Conservation (phyloP, 2,329 filamentous ascomycete genomes). For the Alternaria solani region DNA sequence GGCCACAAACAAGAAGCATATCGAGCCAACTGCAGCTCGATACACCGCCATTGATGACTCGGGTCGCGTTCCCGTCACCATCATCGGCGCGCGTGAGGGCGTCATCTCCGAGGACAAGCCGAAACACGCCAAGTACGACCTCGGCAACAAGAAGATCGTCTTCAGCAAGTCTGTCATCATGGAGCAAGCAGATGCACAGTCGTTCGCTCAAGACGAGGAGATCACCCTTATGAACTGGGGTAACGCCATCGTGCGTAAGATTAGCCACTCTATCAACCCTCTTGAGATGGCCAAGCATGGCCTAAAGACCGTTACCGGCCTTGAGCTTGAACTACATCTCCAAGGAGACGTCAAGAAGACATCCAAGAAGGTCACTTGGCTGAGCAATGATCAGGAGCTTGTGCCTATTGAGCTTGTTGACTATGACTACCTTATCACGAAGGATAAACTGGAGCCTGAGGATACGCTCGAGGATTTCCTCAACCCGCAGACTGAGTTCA, state of each 20-base stretch:
- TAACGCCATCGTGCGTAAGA: slow-evolving; percentile 79
- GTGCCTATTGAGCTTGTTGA: slow-evolving; percentile 87
- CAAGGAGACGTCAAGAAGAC: slow-evolving; percentile 94
- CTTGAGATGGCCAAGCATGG: slow-evolving; percentile 54
- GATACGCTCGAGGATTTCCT: slow-evolving; percentile 86
- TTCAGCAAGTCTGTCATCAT: slow-evolving; percentile 79
- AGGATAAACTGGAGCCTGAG: slow-evolving; percentile 88
- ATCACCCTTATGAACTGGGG: slow-evolving; percentile 98
- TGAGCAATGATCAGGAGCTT: slow-evolving; percentile 79
- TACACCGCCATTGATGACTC: slow-evolving; percentile 70
- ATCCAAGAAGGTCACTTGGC: slow-evolving; percentile 96
- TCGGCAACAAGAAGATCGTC: slow-evolving; percentile 85
- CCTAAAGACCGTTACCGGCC: slow-evolving; percentile 65
- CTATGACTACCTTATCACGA: slow-evolving; percentile 94
- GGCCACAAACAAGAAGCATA: slow-evolving; percentile 63
- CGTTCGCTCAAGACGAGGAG: slow-evolving; percentile 85
- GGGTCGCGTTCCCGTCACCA: slow-evolving; percentile 72
- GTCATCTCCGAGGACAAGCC: slow-evolving; percentile 76
- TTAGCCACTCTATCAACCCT: slow-evolving; percentile 62
- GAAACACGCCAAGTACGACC: slow-evolving; percentile 87
- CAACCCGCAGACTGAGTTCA: slow-evolving; percentile 76
- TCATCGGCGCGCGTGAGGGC: slow-evolving; percentile 67
- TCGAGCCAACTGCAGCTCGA: slow-evolving; percentile 58
- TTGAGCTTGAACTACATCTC: slow-evolving; percentile 88
- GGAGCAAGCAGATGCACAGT: slow-evolving; percentile 85